Evolutionary conservation across 1,139 yeast genomes (phyloP), one percentile per base, ranked within the genome.

Genomic region (Yamadazyma blattariae): DNA sequence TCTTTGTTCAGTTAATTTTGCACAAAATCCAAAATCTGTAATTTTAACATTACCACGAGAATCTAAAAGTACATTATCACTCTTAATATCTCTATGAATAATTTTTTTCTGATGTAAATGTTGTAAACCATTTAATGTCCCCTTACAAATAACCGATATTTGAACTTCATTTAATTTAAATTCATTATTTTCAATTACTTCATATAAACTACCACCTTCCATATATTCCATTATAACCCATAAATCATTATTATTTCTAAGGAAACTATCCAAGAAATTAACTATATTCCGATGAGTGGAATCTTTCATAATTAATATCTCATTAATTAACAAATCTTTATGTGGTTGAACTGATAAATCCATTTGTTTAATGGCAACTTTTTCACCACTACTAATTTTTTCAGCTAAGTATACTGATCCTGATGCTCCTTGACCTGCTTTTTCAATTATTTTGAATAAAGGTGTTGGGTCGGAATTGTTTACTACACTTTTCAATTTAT

Each of bases 341-440:
- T 96, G 76, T 29, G 97, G 96, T 64, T 94, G 98, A 41, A 85
- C 84, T 42, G 86, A 87, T 40, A 92, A 67, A 52, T 90, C 94
- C 92, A 92, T 92, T 64, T 92, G 97, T 59, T 92, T 92, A 46
- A 92, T 88, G 9, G 99, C 99, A 33, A 83, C 86, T 57, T 61
- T 79, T 41, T 48, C 59, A 31, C 56, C 55, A 11, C 57, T 54
- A 40, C 80, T 61, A 17, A 5, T 17, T 25, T 88, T 77, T 50
- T 81, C 79, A 0, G 97, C 98, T 36, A 92, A 74, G 54, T 87
- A 94, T 16, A 94, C 99, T 2, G 92, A 85, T 13, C 99, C 99
- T 42, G 92, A 81, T 1, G 98, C 99, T 51, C 99, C 99, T 64
- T 94, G 98, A n/a, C 99, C 99, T 3, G 97, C 96, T 55, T 89